Conservation (phyloP, 202 grass and related monocot species). For the Panicum virgatum region DNA sequence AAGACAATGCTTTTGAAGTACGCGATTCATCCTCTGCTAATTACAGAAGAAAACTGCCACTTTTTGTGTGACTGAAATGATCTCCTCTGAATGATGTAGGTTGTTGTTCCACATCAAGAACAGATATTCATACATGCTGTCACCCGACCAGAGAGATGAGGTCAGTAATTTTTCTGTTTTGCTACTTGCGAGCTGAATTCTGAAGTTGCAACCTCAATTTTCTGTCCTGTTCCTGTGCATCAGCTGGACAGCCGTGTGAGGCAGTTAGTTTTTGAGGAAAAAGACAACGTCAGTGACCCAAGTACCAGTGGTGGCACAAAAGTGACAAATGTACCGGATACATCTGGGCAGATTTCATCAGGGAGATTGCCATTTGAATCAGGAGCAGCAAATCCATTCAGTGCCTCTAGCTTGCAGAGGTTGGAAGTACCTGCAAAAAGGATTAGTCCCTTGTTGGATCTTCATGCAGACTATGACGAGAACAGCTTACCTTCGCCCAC, state of each 20-base stretch:
- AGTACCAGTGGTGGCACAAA: slow-evolving; percentile 26
- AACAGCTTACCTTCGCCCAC: slow-evolving; percentile 92
- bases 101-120: slow-evolving; percentile 94
- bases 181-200: slow-evolving; percentile 1
- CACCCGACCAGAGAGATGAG: slow-evolving; percentile 67
- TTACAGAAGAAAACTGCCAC: slow-evolving; percentile 13
- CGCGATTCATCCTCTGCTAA: slow-evolving; percentile 21
- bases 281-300: slow-evolving; percentile 39
- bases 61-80: slow-evolving; percentile 18
- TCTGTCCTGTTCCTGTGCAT: slow-evolving; percentile 41
- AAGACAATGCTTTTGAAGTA: slow-evolving; percentile 84
- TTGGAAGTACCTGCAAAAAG: slow-evolving; percentile 58
- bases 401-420: slow-evolving; percentile 40
- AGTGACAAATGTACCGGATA: slow-evolving; percentile 18
- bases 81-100: slow-evolving; percentile 49
- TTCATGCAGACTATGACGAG: slow-evolving; percentile 94
- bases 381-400: slow-evolving; percentile 47
- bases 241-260: slow-evolving; percentile 81
- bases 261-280: slow-evolving; percentile 69
- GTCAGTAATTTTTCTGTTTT: slow-evolving; percentile 44
- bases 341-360: slow-evolving; percentile 43
- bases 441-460: slow-evolving; percentile 83
- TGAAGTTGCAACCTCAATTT: slow-evolving; percentile 31
- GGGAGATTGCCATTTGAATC: slow-evolving; percentile 39
- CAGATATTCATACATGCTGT: slow-evolving; percentile 77